Evolutionary conservation across 176 grass and related monocot genomes (phyloP).

Genomic region (Cenchrus fungigraminus): DNA sequence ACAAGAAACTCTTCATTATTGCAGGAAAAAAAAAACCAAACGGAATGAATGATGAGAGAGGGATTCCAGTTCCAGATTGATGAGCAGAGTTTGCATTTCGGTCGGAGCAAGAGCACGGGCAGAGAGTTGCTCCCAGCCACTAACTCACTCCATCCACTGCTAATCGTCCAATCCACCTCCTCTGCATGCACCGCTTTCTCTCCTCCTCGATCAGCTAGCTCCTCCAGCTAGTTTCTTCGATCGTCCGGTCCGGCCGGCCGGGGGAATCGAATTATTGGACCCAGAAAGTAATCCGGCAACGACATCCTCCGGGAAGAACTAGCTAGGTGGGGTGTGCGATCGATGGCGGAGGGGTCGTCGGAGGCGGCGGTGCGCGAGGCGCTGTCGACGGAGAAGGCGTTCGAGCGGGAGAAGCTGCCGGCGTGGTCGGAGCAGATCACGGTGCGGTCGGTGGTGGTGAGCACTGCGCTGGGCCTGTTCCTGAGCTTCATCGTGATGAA

Average conservation of each 20-base stretch:
- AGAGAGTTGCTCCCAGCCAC: slow-evolving; percentile 7
- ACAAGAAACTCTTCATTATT: background rate
- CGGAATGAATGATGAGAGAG: too few relatives aligned
- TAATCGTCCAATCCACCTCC: background rate
- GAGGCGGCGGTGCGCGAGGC: slow-evolving; percentile 33
- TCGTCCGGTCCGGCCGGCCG: background rate
- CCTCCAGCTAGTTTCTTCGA: background rate
- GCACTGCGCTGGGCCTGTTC: slow-evolving; percentile 58
- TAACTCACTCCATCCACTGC: background rate
- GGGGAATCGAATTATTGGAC: background rate
- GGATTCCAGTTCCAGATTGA: too few relatives aligned
- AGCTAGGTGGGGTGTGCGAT: too few relatives aligned
- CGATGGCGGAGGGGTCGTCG: background rate
- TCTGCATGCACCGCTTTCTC: background rate
- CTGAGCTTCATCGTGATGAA: slow-evolving; percentile 94
- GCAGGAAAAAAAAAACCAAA: background rate
- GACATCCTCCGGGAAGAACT: too few relatives aligned
- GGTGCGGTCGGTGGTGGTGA: slow-evolving; percentile 59
- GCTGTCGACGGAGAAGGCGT: slow-evolving; percentile 63
- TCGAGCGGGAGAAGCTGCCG: slow-evolving; percentile 60
- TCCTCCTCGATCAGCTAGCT: background rate
- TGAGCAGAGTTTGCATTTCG: too few relatives aligned
- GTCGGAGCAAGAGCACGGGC: background rate
- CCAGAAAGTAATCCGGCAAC: too few relatives aligned
- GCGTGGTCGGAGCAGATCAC: slow-evolving; percentile 80